Conservation (phyloP, 352 stramenopile genomes). For the Pythium brassicae region DNA sequence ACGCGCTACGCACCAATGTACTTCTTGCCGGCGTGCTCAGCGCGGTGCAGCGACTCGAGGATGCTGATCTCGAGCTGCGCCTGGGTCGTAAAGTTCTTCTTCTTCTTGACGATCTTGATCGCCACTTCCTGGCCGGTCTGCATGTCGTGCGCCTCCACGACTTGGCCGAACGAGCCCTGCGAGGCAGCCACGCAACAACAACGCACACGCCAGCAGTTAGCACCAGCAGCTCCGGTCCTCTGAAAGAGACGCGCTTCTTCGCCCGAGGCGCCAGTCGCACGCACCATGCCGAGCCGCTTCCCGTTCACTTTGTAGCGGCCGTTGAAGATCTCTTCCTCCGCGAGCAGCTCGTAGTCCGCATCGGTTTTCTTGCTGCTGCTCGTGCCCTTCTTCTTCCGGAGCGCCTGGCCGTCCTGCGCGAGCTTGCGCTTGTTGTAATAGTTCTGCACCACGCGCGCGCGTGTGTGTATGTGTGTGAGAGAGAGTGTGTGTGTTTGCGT, state of each 20-base stretch:
- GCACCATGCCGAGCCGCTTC: conserved; percentile 67
- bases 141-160: conserved; percentile 74
- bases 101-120: conserved; percentile 99
- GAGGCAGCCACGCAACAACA: too few relatives aligned
- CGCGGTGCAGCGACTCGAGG: conserved; percentile 87
- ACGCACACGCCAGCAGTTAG: background rate
- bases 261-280: background rate
- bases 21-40: conserved; percentile 79
- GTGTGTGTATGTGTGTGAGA: too few relatives aligned
- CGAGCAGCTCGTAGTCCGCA: conserved; percentile 56
- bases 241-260: background rate
- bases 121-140: conserved; percentile 88
- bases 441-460: conserved; percentile 64
- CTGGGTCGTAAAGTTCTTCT: conserved; percentile 96
- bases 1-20: conserved; percentile 83
- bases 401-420: conserved; percentile 31
- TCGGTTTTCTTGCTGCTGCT: conserved; percentile 21
- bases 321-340: conserved; percentile 72
- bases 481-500: background rate
- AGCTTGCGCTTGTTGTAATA: conserved; percentile 80
- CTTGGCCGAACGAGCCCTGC: conserved; percentile 82
- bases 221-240: background rate
- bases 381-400: conserved; percentile 60
- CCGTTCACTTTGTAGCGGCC: conserved; percentile 69
- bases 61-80: conserved; percentile 97